These are phyloP conservation scores for Cystoderma amianthinum DNA, from an alignment of 768 basidiomycete species.

Conservation along the genomic window DNA sequence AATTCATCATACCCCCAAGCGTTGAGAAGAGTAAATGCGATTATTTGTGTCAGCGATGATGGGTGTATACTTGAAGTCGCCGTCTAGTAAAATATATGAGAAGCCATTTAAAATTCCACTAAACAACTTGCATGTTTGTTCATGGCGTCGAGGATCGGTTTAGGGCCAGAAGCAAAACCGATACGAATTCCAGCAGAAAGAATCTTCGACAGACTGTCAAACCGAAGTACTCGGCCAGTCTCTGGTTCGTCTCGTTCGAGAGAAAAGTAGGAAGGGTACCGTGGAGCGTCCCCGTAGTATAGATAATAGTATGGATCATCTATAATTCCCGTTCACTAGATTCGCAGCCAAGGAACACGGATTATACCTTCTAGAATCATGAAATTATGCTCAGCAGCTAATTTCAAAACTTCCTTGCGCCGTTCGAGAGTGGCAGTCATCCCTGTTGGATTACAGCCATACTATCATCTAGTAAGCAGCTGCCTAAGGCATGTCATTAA, in stretches of 20 bases:
- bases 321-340: too few species aligned
- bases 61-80: slow-evolving; percentile 60
- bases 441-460: slow-evolving; percentile 85
- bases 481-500: neutral
- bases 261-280: slow-evolving; percentile 75
- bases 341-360: too few species aligned
- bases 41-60: slow-evolving; percentile 57
- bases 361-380: slow-evolving; percentile 76
- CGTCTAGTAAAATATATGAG: slow-evolving; percentile 36
- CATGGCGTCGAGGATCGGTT: slow-evolving; percentile 57
- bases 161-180: slow-evolving; percentile 77
- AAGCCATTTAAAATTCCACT: neutral
- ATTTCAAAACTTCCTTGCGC: slow-evolving; percentile 60
- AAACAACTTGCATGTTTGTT: slow-evolving; percentile 53
- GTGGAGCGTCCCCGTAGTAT: slow-evolving; percentile 60
- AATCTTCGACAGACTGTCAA: slow-evolving; percentile 88
- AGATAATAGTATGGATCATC: slow-evolving; percentile 80
- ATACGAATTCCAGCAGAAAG: slow-evolving; percentile 72
- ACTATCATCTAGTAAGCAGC: slow-evolving; percentile 26
- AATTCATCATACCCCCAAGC: slow-evolving; percentile 79
- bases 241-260: slow-evolving; percentile 64
- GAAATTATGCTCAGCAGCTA: slow-evolving; percentile 69
- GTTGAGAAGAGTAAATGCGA: slow-evolving; percentile 49
- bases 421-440: slow-evolving; percentile 67
- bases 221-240: slow-evolving; percentile 76